Evolutionary conservation across 805 yeast genomes (phyloP).

Genomic region (Kuraishia hungarica): DNA sequence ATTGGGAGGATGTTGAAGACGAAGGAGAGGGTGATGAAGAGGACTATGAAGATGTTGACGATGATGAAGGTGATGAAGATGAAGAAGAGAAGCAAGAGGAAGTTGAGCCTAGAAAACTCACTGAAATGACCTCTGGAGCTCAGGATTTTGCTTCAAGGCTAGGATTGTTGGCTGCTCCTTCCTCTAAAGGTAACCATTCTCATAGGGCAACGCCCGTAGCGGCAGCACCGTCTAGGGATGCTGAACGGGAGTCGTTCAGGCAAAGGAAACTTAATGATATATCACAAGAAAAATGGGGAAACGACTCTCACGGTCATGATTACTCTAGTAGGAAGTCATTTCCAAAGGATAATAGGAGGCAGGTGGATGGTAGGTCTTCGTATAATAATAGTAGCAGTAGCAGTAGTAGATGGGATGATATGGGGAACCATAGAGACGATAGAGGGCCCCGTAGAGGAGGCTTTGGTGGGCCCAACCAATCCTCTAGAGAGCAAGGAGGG

Average conservation of each 20-base stretch:
- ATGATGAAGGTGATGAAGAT: conserved; percentile 4
- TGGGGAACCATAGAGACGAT: background rate
- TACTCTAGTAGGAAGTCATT: background rate
- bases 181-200: background rate
- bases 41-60: background rate
- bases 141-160: conserved; percentile 3
- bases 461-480: no score
- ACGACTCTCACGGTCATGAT: background rate
- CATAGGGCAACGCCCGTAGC: no score
- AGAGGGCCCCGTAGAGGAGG: background rate
- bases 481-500: background rate
- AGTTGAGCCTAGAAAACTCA: background rate
- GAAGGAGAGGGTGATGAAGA: background rate
- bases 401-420: background rate
- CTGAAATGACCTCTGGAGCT: conserved; percentile 2
- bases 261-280: background rate
- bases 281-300: background rate
- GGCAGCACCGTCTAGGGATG: background rate
- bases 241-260: background rate
- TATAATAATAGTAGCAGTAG: no score
- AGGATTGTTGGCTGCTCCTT: background rate
- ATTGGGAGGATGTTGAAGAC: background rate
- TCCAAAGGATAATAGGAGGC: background rate
- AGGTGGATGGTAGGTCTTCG: background rate
- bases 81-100: background rate